Percentiles rank a stretch among this genome's conserved stretches.
These are phyloP conservation scores for Rhodotorula sp. DNA, from an alignment of 1,284 basidiomycete species.

Conservation along the genomic window DNA sequence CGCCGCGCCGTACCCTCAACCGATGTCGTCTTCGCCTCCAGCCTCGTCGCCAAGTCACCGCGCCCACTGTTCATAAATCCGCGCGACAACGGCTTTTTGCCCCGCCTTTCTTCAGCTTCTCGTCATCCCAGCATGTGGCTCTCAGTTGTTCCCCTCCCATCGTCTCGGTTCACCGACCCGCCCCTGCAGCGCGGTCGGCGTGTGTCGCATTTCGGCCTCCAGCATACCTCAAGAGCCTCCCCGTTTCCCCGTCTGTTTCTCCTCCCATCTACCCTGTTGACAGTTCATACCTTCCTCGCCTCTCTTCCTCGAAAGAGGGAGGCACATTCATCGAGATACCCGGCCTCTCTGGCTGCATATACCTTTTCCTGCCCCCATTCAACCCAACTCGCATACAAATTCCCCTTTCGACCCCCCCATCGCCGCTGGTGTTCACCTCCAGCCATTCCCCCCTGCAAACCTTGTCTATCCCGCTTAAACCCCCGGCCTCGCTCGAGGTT, in stretches of 20 bases:
- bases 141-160: background rate
- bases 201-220: background rate
- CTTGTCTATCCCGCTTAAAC: background rate
- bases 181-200: background rate
- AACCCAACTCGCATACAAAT: constrained; percentile 1
- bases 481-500: background rate
- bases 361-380: background rate
- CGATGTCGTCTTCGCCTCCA: background rate
- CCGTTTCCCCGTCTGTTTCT: background rate
- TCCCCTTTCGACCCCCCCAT: background rate
- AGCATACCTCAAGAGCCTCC: background rate
- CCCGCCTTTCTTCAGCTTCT: background rate
- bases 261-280: background rate
- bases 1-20: background rate
- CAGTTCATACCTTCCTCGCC: constrained; percentile 3
- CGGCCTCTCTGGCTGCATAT: constrained; percentile 2
- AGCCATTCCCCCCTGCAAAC: too few species aligned
- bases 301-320: background rate
- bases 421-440: background rate
- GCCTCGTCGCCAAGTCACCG: background rate
- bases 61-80: background rate
- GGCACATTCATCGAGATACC: background rate
- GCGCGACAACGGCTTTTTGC: background rate
- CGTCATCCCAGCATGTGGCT: background rate
- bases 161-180: background rate